Evolutionary conservation across 2,329 filamentous ascomycete species (phyloP), one percentile per base, ranked within the genome.

Genomic region (Penicillium sp.): DNA sequence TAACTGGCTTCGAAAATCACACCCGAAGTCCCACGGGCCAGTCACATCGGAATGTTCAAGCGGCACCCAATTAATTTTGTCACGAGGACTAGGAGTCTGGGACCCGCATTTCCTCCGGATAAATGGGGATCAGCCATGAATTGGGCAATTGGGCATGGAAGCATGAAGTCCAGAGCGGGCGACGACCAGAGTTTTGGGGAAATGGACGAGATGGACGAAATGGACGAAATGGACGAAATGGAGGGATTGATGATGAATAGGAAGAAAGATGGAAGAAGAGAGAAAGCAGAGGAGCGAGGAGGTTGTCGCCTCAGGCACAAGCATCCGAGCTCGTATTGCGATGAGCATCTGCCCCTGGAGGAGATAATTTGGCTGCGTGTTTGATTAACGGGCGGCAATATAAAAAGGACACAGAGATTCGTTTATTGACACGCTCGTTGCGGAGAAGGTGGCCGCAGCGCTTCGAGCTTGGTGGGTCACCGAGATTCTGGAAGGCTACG

Each of bases 1-100:
- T 62, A 62, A 50, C 54, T 52, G 33, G 19, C 18, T 56, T 54
- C 22, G 50, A 57, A 14, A 16, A 52, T 14, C 18, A 52, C 14
- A 24, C 22, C 51, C 52, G 60, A 55, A 43, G 10, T 19, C 31
- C 35, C 43, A 22, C 43, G 43, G 7, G 22, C 43, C n/a, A 31
- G 16, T 46, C 41, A 46, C 24, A 46, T 14, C 22, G 24, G 43
- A 9, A 46, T n/a, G 24, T 31, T 44, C 22, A n/a, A 44, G 41
- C 22, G 22, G 4, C 24, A 22, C 41, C 47, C 31, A 22, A 14
- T 6, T 6, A 11, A 27, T 22, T 3, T 22, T 22, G 24, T 27
- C 24, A 6, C 24, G 24, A 27, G n/a, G 27, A 49, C 27, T n/a
- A n/a, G 27, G n/a, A 35, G 46, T 49, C 31, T 22, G 31, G 31